These are phyloP conservation scores for Primulina tabacum DNA, from an alignment of 257 asterid species.

Conservation along the genomic window DNA sequence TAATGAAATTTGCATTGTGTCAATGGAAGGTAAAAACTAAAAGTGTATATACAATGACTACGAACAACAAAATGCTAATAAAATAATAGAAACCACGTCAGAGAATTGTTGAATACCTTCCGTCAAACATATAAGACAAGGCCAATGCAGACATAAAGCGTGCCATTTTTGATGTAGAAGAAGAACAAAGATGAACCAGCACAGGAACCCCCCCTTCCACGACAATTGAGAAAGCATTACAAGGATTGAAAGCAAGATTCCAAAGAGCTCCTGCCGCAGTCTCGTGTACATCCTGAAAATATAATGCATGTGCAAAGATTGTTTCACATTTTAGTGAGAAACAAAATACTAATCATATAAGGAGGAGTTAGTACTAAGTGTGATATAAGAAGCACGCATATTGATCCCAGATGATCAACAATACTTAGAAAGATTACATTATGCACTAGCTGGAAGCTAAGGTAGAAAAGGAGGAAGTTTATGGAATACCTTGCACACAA, in stretches of 20 bases:
- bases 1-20: not conserved
- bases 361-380: not conserved
- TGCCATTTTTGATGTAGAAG: slow-evolving; percentile 85
- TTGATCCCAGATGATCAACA: not conserved
- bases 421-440: not conserved
- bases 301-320: slow-evolving; percentile 19
- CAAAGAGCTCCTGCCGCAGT: slow-evolving; percentile 98
- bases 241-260: slow-evolving; percentile 93
- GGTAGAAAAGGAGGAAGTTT: not conserved
- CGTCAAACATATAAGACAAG: slow-evolving; percentile 84
- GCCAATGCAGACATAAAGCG: slow-evolving; percentile 96
- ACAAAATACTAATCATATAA: not conserved
- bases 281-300: slow-evolving; percentile 89
- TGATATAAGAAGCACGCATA: not conserved
- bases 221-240: slow-evolving; percentile 82
- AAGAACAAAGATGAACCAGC: slow-evolving; percentile 68
- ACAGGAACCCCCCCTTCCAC: slow-evolving; percentile 92
- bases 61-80: not conserved
- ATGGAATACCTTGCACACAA: not conserved
- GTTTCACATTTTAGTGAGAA: slow-evolving; percentile 1
- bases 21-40: not conserved
- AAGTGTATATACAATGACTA: not conserved
- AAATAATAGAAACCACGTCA: not conserved
- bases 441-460: not conserved
- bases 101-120: slow-evolving; percentile 52